phyloP scores from a whole-genome alignment of 164 flowering plant genomes.

The Santalum album region DNA sequence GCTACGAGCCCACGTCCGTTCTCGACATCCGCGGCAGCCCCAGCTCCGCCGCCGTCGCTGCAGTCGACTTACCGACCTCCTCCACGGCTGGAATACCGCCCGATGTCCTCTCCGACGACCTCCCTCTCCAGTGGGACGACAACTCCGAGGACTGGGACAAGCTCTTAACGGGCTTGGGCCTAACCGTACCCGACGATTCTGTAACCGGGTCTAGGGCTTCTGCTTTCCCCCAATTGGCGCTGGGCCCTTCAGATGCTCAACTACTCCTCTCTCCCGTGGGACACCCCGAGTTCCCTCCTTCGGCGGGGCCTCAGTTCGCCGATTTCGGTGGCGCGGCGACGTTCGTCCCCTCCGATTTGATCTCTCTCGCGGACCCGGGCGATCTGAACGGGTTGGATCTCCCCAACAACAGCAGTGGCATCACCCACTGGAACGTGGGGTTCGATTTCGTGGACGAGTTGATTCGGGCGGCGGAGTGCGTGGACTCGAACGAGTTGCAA shows the following conservation, averaged over 20 bases:
- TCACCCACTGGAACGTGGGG: slow-evolving; percentile 15
- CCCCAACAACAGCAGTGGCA: slow-evolving; percentile 2
- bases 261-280: no score
- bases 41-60: slow-evolving; percentile 27
- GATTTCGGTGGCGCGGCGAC: slow-evolving; percentile 3
- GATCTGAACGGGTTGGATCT: slow-evolving; percentile 7
- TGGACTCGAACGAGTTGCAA: slow-evolving; percentile 61
- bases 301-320: slow-evolving; percentile 21
- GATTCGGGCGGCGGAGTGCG: slow-evolving; percentile 56
- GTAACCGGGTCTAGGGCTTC: slow-evolving; percentile 9
- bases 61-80: slow-evolving; percentile 2
- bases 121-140: slow-evolving; percentile 31
- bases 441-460: slow-evolving; percentile 61
- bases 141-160: slow-evolving; percentile 69
- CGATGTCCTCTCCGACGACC: slow-evolving; percentile 14
- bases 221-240: slow-evolving; percentile 1
- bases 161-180: slow-evolving; percentile 42
- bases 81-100: slow-evolving; percentile 4
- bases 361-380: slow-evolving; percentile 1
- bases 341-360: slow-evolving; percentile 11
- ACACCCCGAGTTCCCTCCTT: slow-evolving; percentile 17
- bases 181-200: slow-evolving; percentile 49
- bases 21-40: slow-evolving; percentile 72
- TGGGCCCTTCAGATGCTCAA: no score
- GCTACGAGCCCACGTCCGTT: slow-evolving; percentile 84